Evolutionary conservation across 129 eudicot genomes (phyloP).

Genomic region (Kitagawia praeruptora): DNA sequence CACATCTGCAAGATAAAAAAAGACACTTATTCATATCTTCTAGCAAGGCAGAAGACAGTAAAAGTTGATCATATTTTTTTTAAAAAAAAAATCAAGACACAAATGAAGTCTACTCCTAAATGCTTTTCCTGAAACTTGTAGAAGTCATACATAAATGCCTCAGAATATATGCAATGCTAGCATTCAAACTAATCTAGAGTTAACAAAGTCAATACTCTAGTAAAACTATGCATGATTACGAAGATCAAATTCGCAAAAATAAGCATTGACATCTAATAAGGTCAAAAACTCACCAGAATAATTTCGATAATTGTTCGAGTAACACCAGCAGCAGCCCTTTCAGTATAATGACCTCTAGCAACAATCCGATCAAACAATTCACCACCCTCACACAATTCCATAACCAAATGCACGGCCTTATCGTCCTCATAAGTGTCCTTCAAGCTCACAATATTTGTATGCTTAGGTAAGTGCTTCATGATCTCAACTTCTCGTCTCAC

Average conservation of each 20-base stretch:
- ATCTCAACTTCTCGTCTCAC: constrained; percentile 86
- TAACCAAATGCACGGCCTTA: constrained; percentile 72
- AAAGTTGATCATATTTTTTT: neutral
- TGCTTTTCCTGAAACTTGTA: neutral
- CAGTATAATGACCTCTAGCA: constrained; percentile 87
- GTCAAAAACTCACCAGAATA: constrained; percentile 49
- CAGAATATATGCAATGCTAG: neutral
- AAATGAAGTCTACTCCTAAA: neutral
- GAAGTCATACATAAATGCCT: constrained; percentile 7
- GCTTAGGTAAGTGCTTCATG: constrained; percentile 70
- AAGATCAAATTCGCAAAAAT: neutral
- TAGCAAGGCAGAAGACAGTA: neutral
- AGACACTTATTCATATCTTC: neutral
- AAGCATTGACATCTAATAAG: neutral
- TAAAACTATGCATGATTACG: neutral
- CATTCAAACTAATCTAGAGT: neutral
- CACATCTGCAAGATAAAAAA: constrained; percentile 39
- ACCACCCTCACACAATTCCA: constrained; percentile 92
- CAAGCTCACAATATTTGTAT: constrained; percentile 63
- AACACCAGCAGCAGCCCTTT: constrained; percentile 78
- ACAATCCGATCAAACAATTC: constrained; percentile 85
- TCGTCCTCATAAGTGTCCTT: constrained; percentile 87
- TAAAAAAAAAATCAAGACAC: neutral
- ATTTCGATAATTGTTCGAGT: constrained; percentile 73
- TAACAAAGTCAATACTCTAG: neutral